Evolutionary conservation across 2,329 filamentous ascomycete species (phyloP).

Genomic region (Pyrenochaeta sp.): DNA sequence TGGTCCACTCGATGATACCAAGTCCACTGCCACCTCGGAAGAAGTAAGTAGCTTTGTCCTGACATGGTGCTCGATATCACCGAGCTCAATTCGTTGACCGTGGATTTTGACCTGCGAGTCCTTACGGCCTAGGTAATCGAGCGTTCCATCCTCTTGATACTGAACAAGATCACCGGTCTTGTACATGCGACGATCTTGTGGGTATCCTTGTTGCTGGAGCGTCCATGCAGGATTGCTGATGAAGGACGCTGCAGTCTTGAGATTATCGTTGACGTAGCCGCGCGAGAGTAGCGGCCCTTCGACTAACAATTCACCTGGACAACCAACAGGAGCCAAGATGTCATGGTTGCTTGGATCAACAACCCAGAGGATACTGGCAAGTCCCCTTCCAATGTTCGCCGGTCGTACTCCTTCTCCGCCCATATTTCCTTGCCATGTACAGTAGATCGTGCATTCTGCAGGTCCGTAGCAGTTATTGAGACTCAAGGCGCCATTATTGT

Average conservation of each 20-base stretch:
- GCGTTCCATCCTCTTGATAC: constrained; percentile 13
- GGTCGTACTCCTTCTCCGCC: not conserved
- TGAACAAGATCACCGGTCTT: constrained; percentile 23
- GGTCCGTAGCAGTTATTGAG: no score
- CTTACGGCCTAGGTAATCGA: constrained; percentile 18
- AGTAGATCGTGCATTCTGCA: no score
- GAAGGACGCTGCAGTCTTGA: constrained; percentile 19
- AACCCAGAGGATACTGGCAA: not conserved
- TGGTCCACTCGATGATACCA: not conserved
- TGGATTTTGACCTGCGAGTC: constrained; percentile 25
- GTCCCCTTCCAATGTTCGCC: not conserved
- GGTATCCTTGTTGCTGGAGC: no score
- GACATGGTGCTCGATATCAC: constrained; percentile 17
- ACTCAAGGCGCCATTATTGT: no score
- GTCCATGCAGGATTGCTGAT: not conserved
- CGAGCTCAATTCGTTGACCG: constrained; percentile 26
- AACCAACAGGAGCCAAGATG: constrained; percentile 8
- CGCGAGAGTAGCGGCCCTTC: constrained; percentile 8
- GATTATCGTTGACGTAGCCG: constrained; percentile 16
- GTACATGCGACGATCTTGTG: constrained; percentile 7
- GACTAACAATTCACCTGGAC: constrained; percentile 13
- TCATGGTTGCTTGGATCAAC: not conserved
- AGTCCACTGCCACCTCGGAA: no score
- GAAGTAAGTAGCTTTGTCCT: not conserved
- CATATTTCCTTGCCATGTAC: not conserved